Evolutionary conservation across 2,329 filamentous ascomycete species (phyloP), one percentile per base, ranked within the genome.

Genomic region (Fusarium incarnatum): DNA sequence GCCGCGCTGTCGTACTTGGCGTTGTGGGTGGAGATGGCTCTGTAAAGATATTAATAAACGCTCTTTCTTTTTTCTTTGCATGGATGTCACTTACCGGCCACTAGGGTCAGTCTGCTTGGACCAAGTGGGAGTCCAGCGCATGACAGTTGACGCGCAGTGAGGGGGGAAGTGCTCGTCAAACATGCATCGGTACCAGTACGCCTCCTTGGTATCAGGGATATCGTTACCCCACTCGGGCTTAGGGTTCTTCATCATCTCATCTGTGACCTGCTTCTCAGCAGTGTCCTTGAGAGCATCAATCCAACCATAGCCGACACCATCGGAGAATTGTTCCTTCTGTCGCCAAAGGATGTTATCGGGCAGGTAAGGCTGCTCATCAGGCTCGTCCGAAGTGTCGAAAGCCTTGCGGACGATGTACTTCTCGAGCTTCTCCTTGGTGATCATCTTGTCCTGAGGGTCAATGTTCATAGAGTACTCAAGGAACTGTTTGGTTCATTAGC

Each of bases 241-340:
- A 70, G 96, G 95, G 88, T 97, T 95, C 87, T 94, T 94, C 92
- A 98, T 94, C 90, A 97, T 94, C 86, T 98, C 95, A 78, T 99
- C 95, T 20, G 93, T 97, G 59, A 99, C 92, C 60, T 96, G 89
- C 71, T 90, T 81, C 83, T 97, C 94, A 34, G 96, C 96, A 77
- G 92, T 93, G 82, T 98, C 96, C 87, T 98, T 98, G 76, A 99
- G 89, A 9, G 91, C 92, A 78, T 99, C 96, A 79, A 99, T 99
- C 96, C 96, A 99, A 70, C 96, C 94, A 84, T 99, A 99, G 61
- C 96, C 96, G 61, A 99, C 96, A 79, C 96, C 97, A 77, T 99
- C 97, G 63, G 92, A 97, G 86, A 99, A 99, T 84, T 99, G 96
- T 85, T 99, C 96, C 89, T 99, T 99, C 83, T 99, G 97, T 79